Percentiles rank a stretch among this genome's conserved stretches.
phyloP scores from a whole-genome alignment of 805 yeast genomes.

The Monosporozyma aquatica region DNA sequence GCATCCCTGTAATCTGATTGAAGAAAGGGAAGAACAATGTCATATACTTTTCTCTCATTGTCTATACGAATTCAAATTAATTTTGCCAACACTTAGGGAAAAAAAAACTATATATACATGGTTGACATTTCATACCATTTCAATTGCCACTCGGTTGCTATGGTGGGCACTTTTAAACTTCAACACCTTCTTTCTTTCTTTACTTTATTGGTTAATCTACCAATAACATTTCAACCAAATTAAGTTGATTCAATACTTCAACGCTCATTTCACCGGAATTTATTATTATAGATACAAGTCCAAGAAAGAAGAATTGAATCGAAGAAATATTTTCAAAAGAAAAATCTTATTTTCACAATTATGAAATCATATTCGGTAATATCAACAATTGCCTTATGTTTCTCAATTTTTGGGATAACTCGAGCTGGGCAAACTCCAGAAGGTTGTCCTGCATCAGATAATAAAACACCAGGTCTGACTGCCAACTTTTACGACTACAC shows the following conservation, averaged over 20 bases:
- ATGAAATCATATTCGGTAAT: neutral
- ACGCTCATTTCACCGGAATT: neutral
- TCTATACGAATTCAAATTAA: neutral
- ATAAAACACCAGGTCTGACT: neutral
- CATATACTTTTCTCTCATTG: neutral
- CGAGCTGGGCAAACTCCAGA: neutral
- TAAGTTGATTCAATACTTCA: neutral
- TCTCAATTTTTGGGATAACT: neutral
- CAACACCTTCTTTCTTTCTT: neutral
- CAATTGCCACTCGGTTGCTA: neutral
- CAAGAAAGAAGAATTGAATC: neutral
- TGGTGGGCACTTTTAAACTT: too few species aligned
- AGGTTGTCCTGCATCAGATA: neutral
- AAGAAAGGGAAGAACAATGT: neutral
- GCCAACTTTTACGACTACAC: neutral
- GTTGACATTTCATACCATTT: neutral
- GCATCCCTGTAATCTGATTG: neutral
- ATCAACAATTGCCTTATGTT: neutral
- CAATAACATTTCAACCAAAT: neutral
- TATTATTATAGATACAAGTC: too few species aligned
- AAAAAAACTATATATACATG: too few species aligned
- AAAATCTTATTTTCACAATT: neutral
- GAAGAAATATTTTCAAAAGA: neutral
- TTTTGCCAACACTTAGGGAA: neutral
- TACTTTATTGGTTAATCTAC: neutral